Base-by-base conservation (phyloP, 1,284 basidiomycete species). In the Moesziomyces sp. region DNA sequence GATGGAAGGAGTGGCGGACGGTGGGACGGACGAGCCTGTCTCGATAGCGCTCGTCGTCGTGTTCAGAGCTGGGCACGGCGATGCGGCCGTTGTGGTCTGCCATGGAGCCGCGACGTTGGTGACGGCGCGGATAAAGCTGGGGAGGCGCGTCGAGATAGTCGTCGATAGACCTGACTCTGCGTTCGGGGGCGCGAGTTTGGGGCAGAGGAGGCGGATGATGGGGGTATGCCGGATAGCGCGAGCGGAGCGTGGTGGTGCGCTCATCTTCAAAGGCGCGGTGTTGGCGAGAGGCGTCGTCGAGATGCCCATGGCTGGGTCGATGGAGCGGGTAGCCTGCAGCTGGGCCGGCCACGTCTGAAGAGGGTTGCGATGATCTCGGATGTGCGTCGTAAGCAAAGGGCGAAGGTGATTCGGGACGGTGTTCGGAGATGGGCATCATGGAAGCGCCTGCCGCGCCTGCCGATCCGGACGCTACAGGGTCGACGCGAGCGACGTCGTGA, bases 331-430 rank as follows among this genome's bases (percentile, higher is more conserved):
- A 46, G 43, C 28, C 35, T 11, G 34, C 11, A 28, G 24, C 30
- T 13, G 30, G 30, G 3, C 19, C 48, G 19, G 16, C 21, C 24
- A 40, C n/a, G 19, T 54, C 52, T 30, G 40, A 30, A 3, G 54
- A 16, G 13, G 38, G 24, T 4, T 60, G 56, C 1, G 70, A 63
- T 7, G 54, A 13, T 14, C 51, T 52, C 2, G 64, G 64, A 14
- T 52, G 35, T 2, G 70, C 60, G 45, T 73, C 70, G 35, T 59
- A 73, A 1, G 70, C 70, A 21, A 73, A 73, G 0, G 70, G 70
- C 7, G 70, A 73, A 30, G 70, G 70, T 14, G 70, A 73, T 19
- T 59, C 57, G 26, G 48, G 40, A 3, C 66, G 52, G 6, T 46
- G 52, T 19, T 45, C 13, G 5, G 35, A 14, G n/a, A 34, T 16